A percentile compares a stretch with the other conserved stretches of the same genome.
These are phyloP conservation scores for Achaetomium macrosporum DNA, from an alignment of 2,329 filamentous ascomycete genomes.

Conservation along the genomic window DNA sequence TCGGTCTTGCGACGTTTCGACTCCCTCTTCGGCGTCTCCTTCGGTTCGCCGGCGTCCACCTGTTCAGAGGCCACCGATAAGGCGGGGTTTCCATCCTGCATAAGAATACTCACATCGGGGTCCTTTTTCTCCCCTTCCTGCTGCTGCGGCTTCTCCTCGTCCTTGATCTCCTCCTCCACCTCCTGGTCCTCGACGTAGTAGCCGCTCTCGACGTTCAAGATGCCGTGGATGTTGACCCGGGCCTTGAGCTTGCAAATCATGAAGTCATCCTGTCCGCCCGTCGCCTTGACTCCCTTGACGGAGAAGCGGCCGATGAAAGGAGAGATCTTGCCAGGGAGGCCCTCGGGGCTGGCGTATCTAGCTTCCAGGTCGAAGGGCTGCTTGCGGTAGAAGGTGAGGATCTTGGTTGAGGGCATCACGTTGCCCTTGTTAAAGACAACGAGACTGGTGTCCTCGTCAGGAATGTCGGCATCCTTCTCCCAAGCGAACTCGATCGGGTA, in stretches of 20 bases:
- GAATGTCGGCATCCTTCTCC: constrained; percentile 98
- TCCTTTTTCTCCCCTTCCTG: constrained; percentile 45
- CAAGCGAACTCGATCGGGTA: constrained; percentile 98
- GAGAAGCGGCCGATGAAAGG: constrained; percentile 98
- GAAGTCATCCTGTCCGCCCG: constrained; percentile 85
- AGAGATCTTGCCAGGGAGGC: constrained; percentile 80
- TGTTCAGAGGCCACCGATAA: constrained; percentile 5
- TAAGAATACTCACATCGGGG: constrained; percentile 64
- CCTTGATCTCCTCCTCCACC: constrained; percentile 65
- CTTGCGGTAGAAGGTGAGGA: constrained; percentile 98
- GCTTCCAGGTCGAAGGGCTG: constrained; percentile 96
- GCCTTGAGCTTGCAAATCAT: constrained; percentile 99
- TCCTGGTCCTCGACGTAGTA: constrained; percentile 99
- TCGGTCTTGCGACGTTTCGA: constrained; percentile 25
- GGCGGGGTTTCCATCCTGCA: constrained; percentile 12
- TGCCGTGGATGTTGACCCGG: constrained; percentile 89
- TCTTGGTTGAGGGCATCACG: constrained; percentile 96
- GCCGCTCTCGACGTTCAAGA: constrained; percentile 91
- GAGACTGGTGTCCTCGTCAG: constrained; percentile 94
- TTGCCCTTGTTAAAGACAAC: constrained; percentile 98
- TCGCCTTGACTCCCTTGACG: constrained; percentile 90
- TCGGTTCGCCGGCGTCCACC: background rate
- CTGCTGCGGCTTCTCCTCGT: constrained; percentile 23
- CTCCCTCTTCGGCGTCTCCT: constrained; percentile 10
- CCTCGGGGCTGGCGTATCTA: constrained; percentile 80